Evolutionary conservation across 306 rosid genomes (phyloP).

Genomic region (Vigna angularis): DNA sequence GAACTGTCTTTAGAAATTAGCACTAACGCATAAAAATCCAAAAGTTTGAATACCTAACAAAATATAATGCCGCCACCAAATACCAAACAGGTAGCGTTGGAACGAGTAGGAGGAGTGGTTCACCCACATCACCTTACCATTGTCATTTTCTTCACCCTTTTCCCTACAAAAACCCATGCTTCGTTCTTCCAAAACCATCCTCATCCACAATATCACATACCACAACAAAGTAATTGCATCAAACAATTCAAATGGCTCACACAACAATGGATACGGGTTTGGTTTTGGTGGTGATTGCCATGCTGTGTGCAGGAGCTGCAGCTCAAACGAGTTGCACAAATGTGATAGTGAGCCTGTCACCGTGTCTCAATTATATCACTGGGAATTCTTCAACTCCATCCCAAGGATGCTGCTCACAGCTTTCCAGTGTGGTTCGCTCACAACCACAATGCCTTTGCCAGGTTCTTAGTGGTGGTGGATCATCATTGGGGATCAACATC

Average conservation of each 20-base stretch:
- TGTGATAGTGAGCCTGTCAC: conserved; percentile 75
- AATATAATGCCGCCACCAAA: conserved; percentile 12
- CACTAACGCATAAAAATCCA: background rate
- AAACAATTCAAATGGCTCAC: conserved; percentile 57
- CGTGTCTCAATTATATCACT: conserved; percentile 81
- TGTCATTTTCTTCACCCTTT: conserved; percentile 56
- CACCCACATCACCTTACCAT: conserved; percentile 55
- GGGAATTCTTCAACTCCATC: conserved; percentile 86
- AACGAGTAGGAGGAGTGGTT: conserved; percentile 67
- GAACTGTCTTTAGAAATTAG: conserved; percentile 21
- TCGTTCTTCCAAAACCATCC: conserved; percentile 10
- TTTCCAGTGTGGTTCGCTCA: conserved; percentile 64
- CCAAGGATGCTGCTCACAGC: conserved; percentile 87
- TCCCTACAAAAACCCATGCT: conserved; percentile 57
- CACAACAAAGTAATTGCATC: background rate
- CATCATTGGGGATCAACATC: conserved; percentile 73
- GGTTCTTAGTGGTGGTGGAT: conserved; percentile 76
- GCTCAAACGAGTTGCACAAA: conserved; percentile 78
- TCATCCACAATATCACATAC: background rate
- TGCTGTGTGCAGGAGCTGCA: conserved; percentile 60
- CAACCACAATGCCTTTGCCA: conserved; percentile 80
- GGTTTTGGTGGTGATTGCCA: conserved; percentile 48
- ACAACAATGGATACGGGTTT: conserved; percentile 47
- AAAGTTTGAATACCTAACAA: conserved; percentile 40
- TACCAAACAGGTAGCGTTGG: conserved; percentile 33